Conservation (phyloP, 2,329 filamentous ascomycete species). For the Stromatinia cepivora region DNA sequence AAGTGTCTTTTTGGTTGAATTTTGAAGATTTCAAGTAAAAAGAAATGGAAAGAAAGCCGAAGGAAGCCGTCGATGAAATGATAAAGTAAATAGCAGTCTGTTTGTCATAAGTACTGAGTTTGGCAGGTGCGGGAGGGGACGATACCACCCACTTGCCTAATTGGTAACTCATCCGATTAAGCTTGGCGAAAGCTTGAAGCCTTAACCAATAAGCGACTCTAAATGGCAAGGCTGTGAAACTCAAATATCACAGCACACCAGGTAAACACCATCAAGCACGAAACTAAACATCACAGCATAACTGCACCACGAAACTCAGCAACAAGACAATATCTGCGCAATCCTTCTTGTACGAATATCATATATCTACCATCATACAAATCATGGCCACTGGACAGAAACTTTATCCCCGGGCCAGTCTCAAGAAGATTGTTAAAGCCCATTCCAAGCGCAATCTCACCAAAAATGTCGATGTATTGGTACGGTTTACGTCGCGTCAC, state of each 20-base stretch:
- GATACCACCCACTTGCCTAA: constrained; percentile 22
- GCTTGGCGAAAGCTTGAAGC: constrained; percentile 2
- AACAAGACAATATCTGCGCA: neutral
- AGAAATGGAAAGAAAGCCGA: constrained; percentile 9
- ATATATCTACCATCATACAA: neutral
- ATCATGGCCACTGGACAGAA: constrained; percentile 57
- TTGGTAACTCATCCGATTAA: constrained; percentile 11
- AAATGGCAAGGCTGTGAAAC: constrained; percentile 4
- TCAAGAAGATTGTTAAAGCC: constrained; percentile 89
- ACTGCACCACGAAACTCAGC: neutral
- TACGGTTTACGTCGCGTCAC: constrained; percentile 47
- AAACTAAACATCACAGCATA: neutral
- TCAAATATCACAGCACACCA: constrained; percentile 1
- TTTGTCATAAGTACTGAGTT: constrained; percentile 10
- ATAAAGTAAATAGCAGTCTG: neutral
- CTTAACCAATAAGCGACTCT: neutral
- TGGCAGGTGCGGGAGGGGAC: constrained; percentile 4
- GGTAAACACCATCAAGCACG: neutral
- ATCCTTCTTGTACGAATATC: neutral
- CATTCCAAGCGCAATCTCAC: constrained; percentile 78
- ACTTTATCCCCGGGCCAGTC: constrained; percentile 77
- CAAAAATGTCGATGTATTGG: constrained; percentile 84
- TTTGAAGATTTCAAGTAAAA: neutral
- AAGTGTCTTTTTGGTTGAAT: neutral
- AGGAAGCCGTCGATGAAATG: neutral